Percentiles rank a stretch among this genome's conserved stretches.
phyloP scores from a whole-genome alignment of 1,284 basidiomycete species.

The Meripilus lineatus region DNA sequence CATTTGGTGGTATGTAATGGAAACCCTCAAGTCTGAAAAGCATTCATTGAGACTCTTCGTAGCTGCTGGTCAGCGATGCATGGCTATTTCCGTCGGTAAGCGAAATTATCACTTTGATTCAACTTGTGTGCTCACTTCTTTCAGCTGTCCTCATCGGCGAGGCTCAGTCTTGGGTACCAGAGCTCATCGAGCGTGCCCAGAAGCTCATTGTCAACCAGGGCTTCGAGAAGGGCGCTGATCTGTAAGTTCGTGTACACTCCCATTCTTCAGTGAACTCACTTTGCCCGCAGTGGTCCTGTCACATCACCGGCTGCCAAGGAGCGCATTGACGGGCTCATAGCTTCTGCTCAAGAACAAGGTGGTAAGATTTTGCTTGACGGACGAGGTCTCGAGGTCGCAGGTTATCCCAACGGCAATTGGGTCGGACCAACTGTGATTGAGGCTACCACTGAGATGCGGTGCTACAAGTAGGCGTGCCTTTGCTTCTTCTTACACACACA shows the following conservation, averaged over 20 bases:
- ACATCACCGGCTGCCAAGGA: conserved; percentile 87
- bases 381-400: conserved; percentile 61
- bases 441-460: conserved; percentile 78
- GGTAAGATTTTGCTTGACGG: conserved; percentile 90
- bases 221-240: conserved; percentile 83
- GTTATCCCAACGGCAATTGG: conserved; percentile 91
- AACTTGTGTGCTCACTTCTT: conserved; percentile 1
- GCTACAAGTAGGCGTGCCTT: conserved; percentile 66
- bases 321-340: conserved; percentile 76
- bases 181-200: conserved; percentile 81
- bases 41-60: conserved; percentile 30
- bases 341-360: conserved; percentile 80
- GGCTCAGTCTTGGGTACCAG: conserved; percentile 80
- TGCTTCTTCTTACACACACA: neutral
- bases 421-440: conserved; percentile 92
- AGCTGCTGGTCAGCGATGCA: conserved; percentile 96
- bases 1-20: conserved; percentile 75
- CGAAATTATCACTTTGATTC: conserved; percentile 5
- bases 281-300: conserved; percentile 72
- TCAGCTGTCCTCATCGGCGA: conserved; percentile 81
- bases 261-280: conserved; percentile 7
- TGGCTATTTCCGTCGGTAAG: conserved; percentile 87
- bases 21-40: conserved; percentile 27
- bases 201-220: conserved; percentile 85
- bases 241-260: conserved; percentile 48